Base-by-base conservation (phyloP, 495 filamentous ascomycete genomes). In the Aspergillus kassunensis region DNA sequence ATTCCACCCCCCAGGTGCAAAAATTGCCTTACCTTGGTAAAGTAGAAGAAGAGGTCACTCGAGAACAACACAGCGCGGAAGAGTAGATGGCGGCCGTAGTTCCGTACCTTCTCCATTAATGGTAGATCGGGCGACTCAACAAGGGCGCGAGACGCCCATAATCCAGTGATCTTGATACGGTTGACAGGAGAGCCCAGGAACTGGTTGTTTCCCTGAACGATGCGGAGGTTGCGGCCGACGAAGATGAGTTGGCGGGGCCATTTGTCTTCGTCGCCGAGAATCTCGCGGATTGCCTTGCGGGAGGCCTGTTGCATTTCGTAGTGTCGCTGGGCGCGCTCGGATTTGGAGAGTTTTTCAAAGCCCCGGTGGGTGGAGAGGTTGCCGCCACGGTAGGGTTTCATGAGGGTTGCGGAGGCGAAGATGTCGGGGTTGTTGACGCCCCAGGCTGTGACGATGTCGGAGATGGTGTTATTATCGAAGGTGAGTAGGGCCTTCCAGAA, bases 401-500 rank as follows among this genome's bases (percentile, higher is more conserved):
- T 80, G 27, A 98, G 74, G 0, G 91, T 96, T 1, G 88, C 90
- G 24, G 83, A 88, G 19, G 92, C 93, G 65, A 98, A 96, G 40
- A 97, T 76, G 61, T 98, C 92, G 0, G 87, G 73, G 34, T 90
- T 91, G 23, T 83, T 88, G 62, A 98, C 84, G 13, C 92, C 92
- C 92, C 92, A 98, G 30, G 77, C 61, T 20, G 66, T 61, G 12
- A 88, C 87, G 46, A 98, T 83, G 23, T 79, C 79, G 31, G 62
- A 58, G 27, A 98, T 80, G 15, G 88, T 87, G 12, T 75, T 64
- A 69, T 97, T 97, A 73, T 98, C 93, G 54, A 98, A 93, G 0
- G 90, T 91, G 69, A 98, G 80, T 12, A 98, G 79, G 3, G 85
- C 81, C 66, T 91, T 95, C 92, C 92, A 98, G 75, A 98, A 95